phyloP scores from a whole-genome alignment of 371 early-diverging fungal genomes.

The Blakeslea trispora region DNA sequence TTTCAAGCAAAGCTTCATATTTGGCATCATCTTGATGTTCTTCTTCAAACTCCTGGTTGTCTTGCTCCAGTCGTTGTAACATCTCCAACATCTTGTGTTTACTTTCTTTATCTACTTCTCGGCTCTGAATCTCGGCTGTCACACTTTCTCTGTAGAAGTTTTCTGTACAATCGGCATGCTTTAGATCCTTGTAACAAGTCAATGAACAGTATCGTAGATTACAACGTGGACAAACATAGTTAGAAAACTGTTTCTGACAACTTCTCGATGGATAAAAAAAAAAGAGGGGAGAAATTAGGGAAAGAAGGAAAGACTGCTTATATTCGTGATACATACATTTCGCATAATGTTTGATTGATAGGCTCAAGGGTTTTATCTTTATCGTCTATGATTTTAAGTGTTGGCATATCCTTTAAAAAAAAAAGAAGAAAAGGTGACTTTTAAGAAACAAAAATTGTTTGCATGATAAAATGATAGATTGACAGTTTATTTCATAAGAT shows the following conservation, averaged over 20 bases:
- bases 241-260: slow-evolving; percentile 56
- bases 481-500: too few relatives aligned
- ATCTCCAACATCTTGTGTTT: slow-evolving; percentile 57
- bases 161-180: slow-evolving; percentile 65
- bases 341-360: slow-evolving; percentile 26
- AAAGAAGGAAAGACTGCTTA: not conserved
- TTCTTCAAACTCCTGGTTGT: slow-evolving; percentile 29
- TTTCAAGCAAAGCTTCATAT: slow-evolving; percentile 44
- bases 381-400: slow-evolving; percentile 11
- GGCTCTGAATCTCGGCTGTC: slow-evolving; percentile 57
- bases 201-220: slow-evolving; percentile 71
- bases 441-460: not conserved
- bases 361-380: slow-evolving; percentile 15
- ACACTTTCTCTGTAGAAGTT: slow-evolving; percentile 66
- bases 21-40: slow-evolving; percentile 45
- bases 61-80: slow-evolving; percentile 56
- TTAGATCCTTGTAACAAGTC: slow-evolving; percentile 60
- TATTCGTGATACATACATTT: slow-evolving; percentile 21
- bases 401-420: slow-evolving; percentile 7
- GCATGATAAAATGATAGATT: too few relatives aligned
- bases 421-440: slow-evolving; percentile 1
- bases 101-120: slow-evolving; percentile 40
- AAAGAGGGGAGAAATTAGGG: not conserved
- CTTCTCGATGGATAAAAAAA: slow-evolving; percentile 24
- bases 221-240: slow-evolving; percentile 74